Evolutionary conservation across 2,329 filamentous ascomycete genomes (phyloP), one percentile per base, ranked within the genome.

Genomic region (Falciphora oryzae): DNA sequence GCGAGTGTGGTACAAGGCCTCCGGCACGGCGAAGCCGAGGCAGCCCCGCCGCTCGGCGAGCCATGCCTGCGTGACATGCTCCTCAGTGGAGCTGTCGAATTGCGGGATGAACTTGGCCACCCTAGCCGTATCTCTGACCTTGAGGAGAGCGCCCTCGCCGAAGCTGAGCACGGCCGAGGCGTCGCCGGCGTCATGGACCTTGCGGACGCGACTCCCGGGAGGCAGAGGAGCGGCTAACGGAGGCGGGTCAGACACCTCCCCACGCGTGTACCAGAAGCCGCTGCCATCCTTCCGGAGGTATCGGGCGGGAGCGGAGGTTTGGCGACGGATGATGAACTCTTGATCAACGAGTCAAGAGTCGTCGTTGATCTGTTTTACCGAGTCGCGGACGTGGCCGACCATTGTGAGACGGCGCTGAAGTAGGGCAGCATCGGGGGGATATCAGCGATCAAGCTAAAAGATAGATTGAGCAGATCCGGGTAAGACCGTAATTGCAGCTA

Each of bases 281-380:
- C 32, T 61, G 25, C 16, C 22, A 57, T 67, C 65, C 58, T 61
- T 38, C 66, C 63, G 65, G 27, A 69, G 60, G 60, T 50, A 38
- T 16, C 64, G 64, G 38, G 38, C 16, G 38, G 16, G 38, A 18
- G 38, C 1, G 38, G 16, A 18, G 38, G 14, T 18, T 7, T 44
- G 38, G 38, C 38, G 38, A 6, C 38, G 38, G 65, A 66, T 61
- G 59, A 68, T 38, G 61, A 67, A 63, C 32, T 44, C 63, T 58
- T 53, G 61, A 44, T 64, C 66, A 58, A 68, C 35, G 44, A 69
- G 66, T 66, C 65, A 69, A 6, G 66, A 66, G 57, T 38, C 57
- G 10, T 32, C 50, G 61, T 66, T 63, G 61, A 69, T 66, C 57
- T 69, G 66, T 59, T 27, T 63, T 44, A 66, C 58, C 22, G 66